A percentile compares a stretch with the other conserved stretches of the same genome.
phyloP scores from a whole-genome alignment of 192 early-diverging fungal genomes.

The Phlyctochytrium bullatum region DNA sequence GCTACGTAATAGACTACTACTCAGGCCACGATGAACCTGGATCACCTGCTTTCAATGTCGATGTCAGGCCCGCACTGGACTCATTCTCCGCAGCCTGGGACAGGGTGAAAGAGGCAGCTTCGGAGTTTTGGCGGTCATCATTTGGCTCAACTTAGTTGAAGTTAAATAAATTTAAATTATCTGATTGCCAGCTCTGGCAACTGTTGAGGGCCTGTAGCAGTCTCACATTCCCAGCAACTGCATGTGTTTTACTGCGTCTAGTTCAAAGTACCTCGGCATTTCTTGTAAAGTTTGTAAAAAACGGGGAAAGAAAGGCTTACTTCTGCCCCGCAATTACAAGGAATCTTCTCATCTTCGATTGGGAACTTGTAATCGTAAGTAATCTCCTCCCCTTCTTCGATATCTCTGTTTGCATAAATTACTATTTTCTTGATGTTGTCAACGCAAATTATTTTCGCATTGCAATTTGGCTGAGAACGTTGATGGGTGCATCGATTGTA shows the following conservation, averaged over 20 bases:
- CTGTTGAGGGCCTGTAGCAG: too few relatives aligned
- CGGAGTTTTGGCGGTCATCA: too few relatives aligned
- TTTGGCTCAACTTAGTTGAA: too few relatives aligned
- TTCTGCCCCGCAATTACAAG: constrained; percentile 90
- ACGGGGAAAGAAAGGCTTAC: constrained; percentile 28
- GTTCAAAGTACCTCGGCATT: constrained; percentile 27
- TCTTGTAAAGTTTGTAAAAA: constrained; percentile 12
- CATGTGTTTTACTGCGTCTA: too few relatives aligned
- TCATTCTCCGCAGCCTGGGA: too few relatives aligned
- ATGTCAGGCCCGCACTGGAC: constrained; percentile 94
- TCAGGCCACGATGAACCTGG: constrained; percentile 41
- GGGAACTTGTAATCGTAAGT: constrained; percentile 99
- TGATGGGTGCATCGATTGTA: not conserved
- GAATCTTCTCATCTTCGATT: constrained; percentile 92
- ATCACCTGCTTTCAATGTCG: constrained; percentile 69
- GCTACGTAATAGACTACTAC: constrained; percentile 99
- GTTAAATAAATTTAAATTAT: too few relatives aligned
- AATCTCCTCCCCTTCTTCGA: constrained; percentile 93
- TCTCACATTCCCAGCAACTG: constrained; percentile 1
- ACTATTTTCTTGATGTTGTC: constrained; percentile 94
- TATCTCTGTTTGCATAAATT: constrained; percentile 95
- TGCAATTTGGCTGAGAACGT: constrained; percentile 86
- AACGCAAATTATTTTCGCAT: constrained; percentile 89
- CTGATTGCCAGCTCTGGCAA: too few relatives aligned
- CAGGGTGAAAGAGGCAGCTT: too few relatives aligned